phyloP scores from a whole-genome alignment of 768 basidiomycete genomes.

The Xerocomellus intermedius region DNA sequence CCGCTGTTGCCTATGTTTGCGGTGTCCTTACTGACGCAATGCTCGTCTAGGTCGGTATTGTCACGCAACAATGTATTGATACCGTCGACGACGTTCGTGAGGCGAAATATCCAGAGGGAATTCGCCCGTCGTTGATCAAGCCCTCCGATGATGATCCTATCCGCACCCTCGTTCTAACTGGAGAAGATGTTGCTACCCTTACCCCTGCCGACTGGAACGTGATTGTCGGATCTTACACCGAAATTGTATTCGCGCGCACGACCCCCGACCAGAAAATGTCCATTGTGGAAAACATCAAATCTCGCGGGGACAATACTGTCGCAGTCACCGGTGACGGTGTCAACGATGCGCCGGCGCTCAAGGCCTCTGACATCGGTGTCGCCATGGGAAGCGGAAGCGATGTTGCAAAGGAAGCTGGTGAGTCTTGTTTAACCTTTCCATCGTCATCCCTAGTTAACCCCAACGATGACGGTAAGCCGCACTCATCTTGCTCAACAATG shows the following conservation, averaged over 20 bases:
- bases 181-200: constrained; percentile 42
- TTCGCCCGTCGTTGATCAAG: constrained; percentile 28
- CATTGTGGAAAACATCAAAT: constrained; percentile 54
- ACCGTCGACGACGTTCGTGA: constrained; percentile 31
- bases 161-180: constrained; percentile 42
- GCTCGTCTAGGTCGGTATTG: constrained; percentile 38
- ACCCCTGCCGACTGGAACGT: constrained; percentile 39
- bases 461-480: constrained; percentile 26
- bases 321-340: constrained; percentile 60
- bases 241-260: constrained; percentile 53
- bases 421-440: constrained; percentile 12
- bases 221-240: constrained; percentile 37
- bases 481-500: constrained; percentile 55
- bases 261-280: constrained; percentile 57
- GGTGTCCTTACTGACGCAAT: constrained; percentile 1
- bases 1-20: constrained; percentile 7
- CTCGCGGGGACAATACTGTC: constrained; percentile 46
- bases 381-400: constrained; percentile 51
- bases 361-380: constrained; percentile 55
- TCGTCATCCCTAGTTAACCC: neutral
- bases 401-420: constrained; percentile 55
- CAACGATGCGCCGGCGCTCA: constrained; percentile 51
- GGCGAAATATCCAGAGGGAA: constrained; percentile 17
- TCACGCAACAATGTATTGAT: constrained; percentile 39
- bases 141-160: constrained; percentile 38